Evolutionary conservation across 1,284 basidiomycete genomes (phyloP), one percentile per base, ranked within the genome.

Genomic region (Ustilago nuda): DNA sequence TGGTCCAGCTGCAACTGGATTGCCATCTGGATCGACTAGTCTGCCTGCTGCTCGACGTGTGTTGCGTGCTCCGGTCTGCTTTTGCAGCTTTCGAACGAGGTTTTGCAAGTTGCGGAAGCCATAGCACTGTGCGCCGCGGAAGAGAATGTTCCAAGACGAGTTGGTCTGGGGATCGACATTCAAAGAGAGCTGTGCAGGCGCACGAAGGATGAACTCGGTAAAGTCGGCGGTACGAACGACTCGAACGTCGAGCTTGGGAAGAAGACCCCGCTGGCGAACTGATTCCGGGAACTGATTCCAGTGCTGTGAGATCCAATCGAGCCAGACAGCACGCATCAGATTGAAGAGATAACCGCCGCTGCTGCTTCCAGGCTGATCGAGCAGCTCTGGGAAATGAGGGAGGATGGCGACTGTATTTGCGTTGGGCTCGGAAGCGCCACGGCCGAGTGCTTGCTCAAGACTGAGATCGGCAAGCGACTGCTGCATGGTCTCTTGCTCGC

Each of bases 81-180:
- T 77, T 56, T 84, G 83, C 1, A 91, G 90, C 87, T 94, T 95
- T 63, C 95, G 89, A 52, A 99, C 96, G 55, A 99, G 90, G 85
- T 98, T 99, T 87, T 99, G 96, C 60, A 99, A 88, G 86, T 99
- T 99, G 60, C 94, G 90, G 88, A 99, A 99, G 2, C 97, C 97
- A 84, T 98, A 99, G 86, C 95, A 98, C 76, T 92, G 94, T 2
- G 95, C 94, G 3, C 94, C 96, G 77, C 92, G 92, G 88, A 98
- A 98, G 27, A 99, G 88, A 33, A 92, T 88, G 15, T 39, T 56
- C 12, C 66, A 57, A 17, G 43, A 37, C 7, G 51, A 12, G 1
- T 52, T 15, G 32, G 30, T 32, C 13, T 51, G 54, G 37, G 30
- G 8, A 11, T 45, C 35, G 6, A n/a, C 41, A 23, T 39, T 3